Percentiles rank a stretch among this genome's conserved stretches.
These are phyloP conservation scores for Gliomastix tumulicola DNA, from an alignment of 2,329 filamentous ascomycete species.

Conservation along the genomic window DNA sequence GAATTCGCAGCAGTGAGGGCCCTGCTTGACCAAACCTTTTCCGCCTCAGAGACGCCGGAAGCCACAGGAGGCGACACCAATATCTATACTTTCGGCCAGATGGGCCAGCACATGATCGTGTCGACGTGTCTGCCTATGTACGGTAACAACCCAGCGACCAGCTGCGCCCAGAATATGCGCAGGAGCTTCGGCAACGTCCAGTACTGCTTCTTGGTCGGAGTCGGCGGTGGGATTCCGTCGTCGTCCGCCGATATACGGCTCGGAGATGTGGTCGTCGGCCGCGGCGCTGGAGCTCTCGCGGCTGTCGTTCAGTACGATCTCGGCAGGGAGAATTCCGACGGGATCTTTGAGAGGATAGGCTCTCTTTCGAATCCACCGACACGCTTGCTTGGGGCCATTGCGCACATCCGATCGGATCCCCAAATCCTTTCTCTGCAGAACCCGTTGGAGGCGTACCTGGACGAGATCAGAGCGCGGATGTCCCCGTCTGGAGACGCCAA, in stretches of 20 bases:
- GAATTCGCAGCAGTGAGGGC: background rate
- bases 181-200: conserved; percentile 18
- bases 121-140: conserved; percentile 2
- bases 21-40: background rate
- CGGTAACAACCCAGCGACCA: conserved; percentile 10
- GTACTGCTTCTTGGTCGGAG: conserved; percentile 22
- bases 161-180: conserved; percentile 15
- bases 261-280: conserved; percentile 8
- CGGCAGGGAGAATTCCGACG: conserved; percentile 6
- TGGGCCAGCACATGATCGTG: background rate
- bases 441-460: background rate
- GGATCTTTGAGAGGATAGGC: background rate
- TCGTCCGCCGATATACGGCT: conserved; percentile 10
- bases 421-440: too few species aligned
- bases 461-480: background rate
- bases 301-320: conserved; percentile 12
- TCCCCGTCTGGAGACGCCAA: too few species aligned
- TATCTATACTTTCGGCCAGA: background rate
- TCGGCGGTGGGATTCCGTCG: conserved; percentile 23
- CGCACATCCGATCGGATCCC: background rate
- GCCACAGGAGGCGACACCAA: background rate
- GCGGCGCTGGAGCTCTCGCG: background rate
- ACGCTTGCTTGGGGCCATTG: background rate
- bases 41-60: too few species aligned
- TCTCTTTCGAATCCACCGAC: background rate